phyloP scores from a whole-genome alignment of 2,329 filamentous ascomycete species.

The Colletotrichum sojae region DNA sequence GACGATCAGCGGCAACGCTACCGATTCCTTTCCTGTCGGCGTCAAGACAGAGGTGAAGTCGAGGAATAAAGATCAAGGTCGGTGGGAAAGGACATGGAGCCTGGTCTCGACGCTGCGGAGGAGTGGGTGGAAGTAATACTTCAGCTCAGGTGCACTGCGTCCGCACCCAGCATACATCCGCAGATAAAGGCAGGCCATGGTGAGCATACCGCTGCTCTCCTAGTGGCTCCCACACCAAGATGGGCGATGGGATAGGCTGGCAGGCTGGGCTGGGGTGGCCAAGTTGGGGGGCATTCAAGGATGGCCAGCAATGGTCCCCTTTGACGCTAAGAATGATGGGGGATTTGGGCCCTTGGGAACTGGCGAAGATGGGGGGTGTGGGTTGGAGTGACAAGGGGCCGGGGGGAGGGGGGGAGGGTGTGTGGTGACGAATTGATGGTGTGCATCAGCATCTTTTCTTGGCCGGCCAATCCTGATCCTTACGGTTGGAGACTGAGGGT shows the following conservation, averaged over 20 bases:
- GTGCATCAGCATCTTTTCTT: constrained; percentile 39
- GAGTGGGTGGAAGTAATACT: constrained; percentile 40
- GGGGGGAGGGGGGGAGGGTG: constrained; percentile 25
- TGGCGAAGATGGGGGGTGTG: constrained; percentile 26
- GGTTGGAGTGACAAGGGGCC: constrained; percentile 19
- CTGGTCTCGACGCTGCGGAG: constrained; percentile 27
- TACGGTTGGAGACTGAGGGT: constrained; percentile 15
- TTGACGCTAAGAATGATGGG: constrained; percentile 31
- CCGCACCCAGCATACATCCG: constrained; percentile 25
- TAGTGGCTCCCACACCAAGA: constrained; percentile 15
- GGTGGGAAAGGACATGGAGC: constrained; percentile 22
- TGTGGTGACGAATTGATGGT: constrained; percentile 30
- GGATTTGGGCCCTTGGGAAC: constrained; percentile 30
- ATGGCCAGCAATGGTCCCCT: constrained; percentile 34
- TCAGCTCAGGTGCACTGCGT: constrained; percentile 6
- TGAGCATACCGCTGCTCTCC: constrained; percentile 36
- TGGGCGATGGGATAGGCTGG: constrained; percentile 32
- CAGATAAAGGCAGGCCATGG: constrained; percentile 35
- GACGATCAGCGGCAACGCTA: constrained; percentile 11
- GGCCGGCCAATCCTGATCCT: constrained; percentile 35
- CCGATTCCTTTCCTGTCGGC: constrained; percentile 1
- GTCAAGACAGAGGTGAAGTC: constrained; percentile 7
- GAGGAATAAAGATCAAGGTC: constrained; percentile 12
- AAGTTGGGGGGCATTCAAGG: constrained; percentile 38
- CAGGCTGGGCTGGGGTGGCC: constrained; percentile 32